These are phyloP conservation scores for Vanderwaltozyma polyspora DNA, from an alignment of 805 yeast genomes.

Conservation along the genomic window DNA sequence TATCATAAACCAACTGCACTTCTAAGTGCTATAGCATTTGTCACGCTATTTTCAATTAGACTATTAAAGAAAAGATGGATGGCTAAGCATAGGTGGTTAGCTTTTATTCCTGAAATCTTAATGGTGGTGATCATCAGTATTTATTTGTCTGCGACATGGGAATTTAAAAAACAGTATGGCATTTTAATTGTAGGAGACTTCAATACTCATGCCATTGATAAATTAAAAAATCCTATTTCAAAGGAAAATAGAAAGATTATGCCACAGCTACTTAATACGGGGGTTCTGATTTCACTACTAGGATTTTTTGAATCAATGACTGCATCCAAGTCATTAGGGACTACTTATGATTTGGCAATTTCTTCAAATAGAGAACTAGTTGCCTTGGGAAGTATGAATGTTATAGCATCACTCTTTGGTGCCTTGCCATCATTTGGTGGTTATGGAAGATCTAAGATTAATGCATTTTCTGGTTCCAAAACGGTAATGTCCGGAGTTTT, in stretches of 20 bases:
- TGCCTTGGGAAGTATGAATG: constrained; percentile 71
- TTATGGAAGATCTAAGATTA: constrained; percentile 84
- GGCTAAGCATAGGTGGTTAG: constrained; percentile 31
- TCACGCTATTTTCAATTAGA: constrained; percentile 33
- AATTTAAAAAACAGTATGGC: constrained; percentile 42
- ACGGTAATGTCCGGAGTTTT: constrained; percentile 77
- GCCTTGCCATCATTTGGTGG: constrained; percentile 93
- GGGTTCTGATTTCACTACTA: constrained; percentile 68
- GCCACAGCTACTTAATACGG: constrained; percentile 48
- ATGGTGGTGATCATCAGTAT: constrained; percentile 58
- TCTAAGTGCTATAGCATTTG: constrained; percentile 32
- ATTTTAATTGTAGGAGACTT: constrained; percentile 65
- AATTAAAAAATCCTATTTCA: constrained; percentile 50
- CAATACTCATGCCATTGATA: constrained; percentile 34
- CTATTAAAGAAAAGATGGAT: constrained; percentile 31
- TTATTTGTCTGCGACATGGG: constrained; percentile 33
- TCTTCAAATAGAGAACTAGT: constrained; percentile 79
- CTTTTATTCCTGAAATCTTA: constrained; percentile 78
- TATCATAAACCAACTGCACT: constrained; percentile 49
- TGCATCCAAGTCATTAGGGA: constrained; percentile 77
- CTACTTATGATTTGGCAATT: constrained; percentile 56
- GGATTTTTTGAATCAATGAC: constrained; percentile 93
- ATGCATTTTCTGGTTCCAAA: constrained; percentile 77
- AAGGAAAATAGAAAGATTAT: constrained; percentile 36
- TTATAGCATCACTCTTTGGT: constrained; percentile 47